Base-by-base conservation (phyloP, 805 yeast genomes). In the Ogataea sp. region DNA sequence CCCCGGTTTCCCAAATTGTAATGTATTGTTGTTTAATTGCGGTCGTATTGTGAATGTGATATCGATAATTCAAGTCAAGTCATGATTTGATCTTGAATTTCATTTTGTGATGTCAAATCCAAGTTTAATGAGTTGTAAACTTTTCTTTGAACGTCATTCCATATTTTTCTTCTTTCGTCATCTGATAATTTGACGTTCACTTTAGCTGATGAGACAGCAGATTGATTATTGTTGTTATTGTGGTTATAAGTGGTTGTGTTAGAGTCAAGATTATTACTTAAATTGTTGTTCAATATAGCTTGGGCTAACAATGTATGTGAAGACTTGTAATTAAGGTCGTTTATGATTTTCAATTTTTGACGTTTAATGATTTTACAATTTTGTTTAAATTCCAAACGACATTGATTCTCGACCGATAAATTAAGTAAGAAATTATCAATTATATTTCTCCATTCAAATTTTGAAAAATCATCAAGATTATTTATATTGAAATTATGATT, bases 401-500 rank as follows among this genome's bases (percentile, higher is more conserved):
- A 79, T 53, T 83, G 87, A 14, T 80, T 76, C 48, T 80, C 87
- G 36, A 81, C 81, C 4, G 77, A 84, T 24, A 80, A 62, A 51
- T 77, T 78, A 28, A 80, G 56, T 28, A 79, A 49, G 50, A 73
- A 83, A 57, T 80, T 82, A 46, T 83, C 90, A 42, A 83, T 78
- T 21, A 83, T 71, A 50, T 80, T 78, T 47, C 89, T 64, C 86
- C 88, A 81, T 54, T 82, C 84, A 20, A 51, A 58, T 40, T 58
- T 59, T 24, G 54, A 49, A 37, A 53, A 60, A 37, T 37, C 29
- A 3, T 29, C 27, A 3, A n/a, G 5, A 9, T n/a, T 8, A 15
- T 20, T 26, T n/a, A 27, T 20, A 10, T 42, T 37, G n/a, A n/a
- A n/a, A n/a, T 25, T 38, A 38, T 9, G 37, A 23, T n/a, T n/a